A percentile compares a stretch with the other conserved stretches of the same genome.
Conservation (phyloP, 2,329 filamentous ascomycete species). For the Ophiocordyceps unilateralis region DNA sequence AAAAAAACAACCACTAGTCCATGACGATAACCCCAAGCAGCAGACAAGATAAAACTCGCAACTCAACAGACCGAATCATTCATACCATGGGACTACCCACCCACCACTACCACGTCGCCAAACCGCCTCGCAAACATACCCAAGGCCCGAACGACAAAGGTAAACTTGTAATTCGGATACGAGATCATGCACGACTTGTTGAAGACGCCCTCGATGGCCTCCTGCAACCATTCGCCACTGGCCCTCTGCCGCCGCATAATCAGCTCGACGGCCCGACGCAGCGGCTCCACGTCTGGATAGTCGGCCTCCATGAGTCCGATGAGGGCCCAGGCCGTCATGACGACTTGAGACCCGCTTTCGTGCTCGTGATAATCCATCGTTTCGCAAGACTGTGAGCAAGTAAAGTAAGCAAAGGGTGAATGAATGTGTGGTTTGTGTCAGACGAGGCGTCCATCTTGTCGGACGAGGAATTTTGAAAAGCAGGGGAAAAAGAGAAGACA, state of each 20-base stretch:
- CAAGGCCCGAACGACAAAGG: slow-evolving; percentile 83
- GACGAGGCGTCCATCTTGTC: too few relatives aligned
- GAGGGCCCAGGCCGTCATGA: slow-evolving; percentile 84
- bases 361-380: slow-evolving; percentile 60
- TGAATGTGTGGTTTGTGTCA: too few relatives aligned
- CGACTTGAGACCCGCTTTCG: slow-evolving; percentile 61
- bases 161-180: slow-evolving; percentile 98
- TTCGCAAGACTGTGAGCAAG: slow-evolving; percentile 47
- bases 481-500: neutral
- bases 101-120: too few relatives aligned
- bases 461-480: neutral
- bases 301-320: slow-evolving; percentile 69
- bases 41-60: too few relatives aligned
- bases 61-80: too few relatives aligned
- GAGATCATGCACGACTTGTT: slow-evolving; percentile 99
- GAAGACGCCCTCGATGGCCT: slow-evolving; percentile 94
- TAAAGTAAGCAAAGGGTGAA: too few relatives aligned
- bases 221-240: slow-evolving; percentile 90
- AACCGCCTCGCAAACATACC: slow-evolving; percentile 57
- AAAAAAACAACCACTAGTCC: too few relatives aligned
- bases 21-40: too few relatives aligned
- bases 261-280: slow-evolving; percentile 59
- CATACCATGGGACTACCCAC: too few relatives aligned
- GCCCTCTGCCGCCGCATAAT: slow-evolving; percentile 71
- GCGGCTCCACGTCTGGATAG: slow-evolving; percentile 56